These are phyloP conservation scores for Crithidia thermophila DNA, from an alignment of 208 protist genomes.

Conservation along the genomic window DNA sequence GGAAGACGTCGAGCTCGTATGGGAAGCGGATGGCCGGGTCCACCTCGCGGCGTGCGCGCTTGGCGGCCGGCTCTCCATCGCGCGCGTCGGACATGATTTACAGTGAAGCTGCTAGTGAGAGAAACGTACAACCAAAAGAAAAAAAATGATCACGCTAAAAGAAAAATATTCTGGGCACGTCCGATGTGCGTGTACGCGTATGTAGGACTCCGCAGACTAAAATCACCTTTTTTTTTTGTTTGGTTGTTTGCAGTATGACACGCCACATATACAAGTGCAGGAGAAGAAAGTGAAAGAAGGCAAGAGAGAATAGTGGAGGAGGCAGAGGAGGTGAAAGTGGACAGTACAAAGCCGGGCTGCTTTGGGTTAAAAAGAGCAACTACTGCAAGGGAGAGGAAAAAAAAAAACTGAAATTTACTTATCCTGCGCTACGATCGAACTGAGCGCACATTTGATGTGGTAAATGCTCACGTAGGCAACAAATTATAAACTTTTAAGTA, in stretches of 20 bases:
- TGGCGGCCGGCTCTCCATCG: constrained; percentile 41
- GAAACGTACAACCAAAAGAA: background rate
- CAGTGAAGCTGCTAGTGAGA: background rate
- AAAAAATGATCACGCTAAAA: background rate
- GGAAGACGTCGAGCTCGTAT: constrained; percentile 96
- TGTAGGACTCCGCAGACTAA: background rate
- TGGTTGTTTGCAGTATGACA: background rate
- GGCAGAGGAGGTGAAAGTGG: background rate
- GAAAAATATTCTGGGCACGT: no score
- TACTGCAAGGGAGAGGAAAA: background rate
- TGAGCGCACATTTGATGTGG: no score
- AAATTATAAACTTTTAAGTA: no score
- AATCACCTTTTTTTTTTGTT: background rate
- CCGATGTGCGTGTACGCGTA: background rate
- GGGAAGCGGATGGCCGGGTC: constrained; percentile 94
- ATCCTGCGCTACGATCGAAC: no score
- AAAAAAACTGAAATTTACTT: no score
- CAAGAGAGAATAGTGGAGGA: background rate
- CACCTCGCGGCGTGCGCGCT: constrained; percentile 67
- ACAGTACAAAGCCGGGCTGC: no score
- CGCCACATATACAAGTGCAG: background rate
- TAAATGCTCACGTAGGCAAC: no score
- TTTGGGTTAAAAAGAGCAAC: no score
- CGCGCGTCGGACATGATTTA: constrained; percentile 17
- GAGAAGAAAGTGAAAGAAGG: background rate